A percentile compares a stretch with the other conserved stretches of the same genome.
Conservation (phyloP, 371 early-diverging fungal species). For the Dentiscutata heterogama region DNA sequence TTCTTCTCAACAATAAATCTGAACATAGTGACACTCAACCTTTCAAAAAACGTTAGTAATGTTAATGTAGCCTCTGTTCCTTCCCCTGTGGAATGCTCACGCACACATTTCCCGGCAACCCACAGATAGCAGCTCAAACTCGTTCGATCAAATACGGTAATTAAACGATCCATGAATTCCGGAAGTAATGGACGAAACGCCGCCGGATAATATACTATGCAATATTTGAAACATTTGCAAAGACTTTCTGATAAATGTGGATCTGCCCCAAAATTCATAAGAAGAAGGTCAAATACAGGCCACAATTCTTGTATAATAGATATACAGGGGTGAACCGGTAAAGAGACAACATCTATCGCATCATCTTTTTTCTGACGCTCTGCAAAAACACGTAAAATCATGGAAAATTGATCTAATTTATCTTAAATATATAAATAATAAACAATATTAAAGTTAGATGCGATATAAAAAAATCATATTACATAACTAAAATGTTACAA, state of each 20-base stretch:
- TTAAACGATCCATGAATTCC: slow-evolving; percentile 57
- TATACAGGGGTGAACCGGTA: slow-evolving; percentile 77
- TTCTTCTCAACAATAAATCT: slow-evolving; percentile 61
- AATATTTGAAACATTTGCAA: slow-evolving; percentile 73
- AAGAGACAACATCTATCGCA: slow-evolving; percentile 52
- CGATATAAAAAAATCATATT: neutral
- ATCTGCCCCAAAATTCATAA: slow-evolving; percentile 65
- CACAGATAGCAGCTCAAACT: slow-evolving; percentile 80
- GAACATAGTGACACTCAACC: slow-evolving; percentile 70
- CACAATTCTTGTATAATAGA: slow-evolving; percentile 80
- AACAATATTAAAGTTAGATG: neutral
- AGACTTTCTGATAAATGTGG: slow-evolving; percentile 69
- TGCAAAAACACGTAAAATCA: slow-evolving; percentile 64
- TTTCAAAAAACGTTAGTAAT: slow-evolving; percentile 59
- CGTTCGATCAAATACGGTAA: slow-evolving; percentile 69
- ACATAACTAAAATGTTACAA: neutral
- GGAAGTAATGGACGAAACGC: slow-evolving; percentile 67
- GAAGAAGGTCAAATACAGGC: slow-evolving; percentile 75
- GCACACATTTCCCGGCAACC: slow-evolving; percentile 67
- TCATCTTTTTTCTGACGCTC: slow-evolving; percentile 20
- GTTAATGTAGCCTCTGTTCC: slow-evolving; percentile 54
- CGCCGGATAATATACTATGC: slow-evolving; percentile 68
- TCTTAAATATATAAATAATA: slow-evolving; percentile 53
- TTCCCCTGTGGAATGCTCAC: slow-evolving; percentile 53
- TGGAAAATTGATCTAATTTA: slow-evolving; percentile 62